Conservation (phyloP, 192 early-diverging fungal species). For the Backusella australiensis region DNA sequence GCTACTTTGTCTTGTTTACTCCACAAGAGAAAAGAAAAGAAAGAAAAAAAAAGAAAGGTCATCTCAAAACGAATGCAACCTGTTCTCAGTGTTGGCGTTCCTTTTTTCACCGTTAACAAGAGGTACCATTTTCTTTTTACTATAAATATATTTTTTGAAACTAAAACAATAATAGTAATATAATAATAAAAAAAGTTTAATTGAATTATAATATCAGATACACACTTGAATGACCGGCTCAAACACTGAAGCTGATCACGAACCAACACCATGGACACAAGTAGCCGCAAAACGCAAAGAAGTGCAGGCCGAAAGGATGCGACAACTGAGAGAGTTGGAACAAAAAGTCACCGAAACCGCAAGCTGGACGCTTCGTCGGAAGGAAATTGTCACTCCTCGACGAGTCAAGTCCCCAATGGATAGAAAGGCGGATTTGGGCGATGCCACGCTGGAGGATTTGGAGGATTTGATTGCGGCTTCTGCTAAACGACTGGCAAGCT, state of each 20-base stretch:
- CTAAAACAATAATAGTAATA: neutral
- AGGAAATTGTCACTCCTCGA: conserved; percentile 7
- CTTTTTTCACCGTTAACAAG: neutral
- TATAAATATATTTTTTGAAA: neutral
- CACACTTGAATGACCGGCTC: neutral
- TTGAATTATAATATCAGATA: neutral
- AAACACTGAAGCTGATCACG: conserved; percentile 1
- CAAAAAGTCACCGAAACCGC: conserved; percentile 16
- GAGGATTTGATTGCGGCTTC: conserved; percentile 30
- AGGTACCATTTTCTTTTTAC: neutral
- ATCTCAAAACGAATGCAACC: conserved; percentile 3
- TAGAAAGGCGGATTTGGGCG: conserved; percentile 18
- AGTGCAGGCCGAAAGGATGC: conserved; percentile 14
- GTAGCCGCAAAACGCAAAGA: conserved; percentile 16
- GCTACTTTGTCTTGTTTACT: neutral
- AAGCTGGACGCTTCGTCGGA: neutral
- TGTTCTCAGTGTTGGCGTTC: neutral
- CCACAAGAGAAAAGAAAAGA: neutral
- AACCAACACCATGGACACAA: conserved; percentile 10
- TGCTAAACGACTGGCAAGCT: conserved; percentile 24
- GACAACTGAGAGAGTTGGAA: conserved; percentile 18
- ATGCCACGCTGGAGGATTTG: conserved; percentile 25
- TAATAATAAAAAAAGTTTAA: neutral
- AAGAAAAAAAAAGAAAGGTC: neutral
- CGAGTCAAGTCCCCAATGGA: neutral